phyloP scores from a whole-genome alignment of 768 basidiomycete genomes.

The Boletus insuetus region DNA sequence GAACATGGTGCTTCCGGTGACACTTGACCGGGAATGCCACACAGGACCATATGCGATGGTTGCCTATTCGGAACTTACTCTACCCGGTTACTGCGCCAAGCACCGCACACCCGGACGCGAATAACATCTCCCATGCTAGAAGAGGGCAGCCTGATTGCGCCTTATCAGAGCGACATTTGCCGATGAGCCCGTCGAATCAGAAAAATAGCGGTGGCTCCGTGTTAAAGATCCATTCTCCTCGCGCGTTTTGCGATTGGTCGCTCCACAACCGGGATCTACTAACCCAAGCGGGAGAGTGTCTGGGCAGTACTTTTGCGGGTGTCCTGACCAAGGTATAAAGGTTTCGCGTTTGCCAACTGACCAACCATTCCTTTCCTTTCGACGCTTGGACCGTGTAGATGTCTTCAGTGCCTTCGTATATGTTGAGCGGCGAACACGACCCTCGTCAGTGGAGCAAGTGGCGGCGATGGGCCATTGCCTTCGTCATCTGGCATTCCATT shows the following conservation, averaged over 20 bases:
- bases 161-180: background rate
- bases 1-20: background rate
- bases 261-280: background rate
- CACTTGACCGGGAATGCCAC: background rate
- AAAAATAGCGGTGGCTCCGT: slow-evolving; percentile 13
- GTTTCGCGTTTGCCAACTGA: background rate
- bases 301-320: too few relatives aligned
- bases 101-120: background rate
- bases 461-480: slow-evolving; percentile 27
- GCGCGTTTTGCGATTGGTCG: slow-evolving; percentile 23
- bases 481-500: slow-evolving; percentile 29
- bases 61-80: background rate
- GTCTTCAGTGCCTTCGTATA: slow-evolving; percentile 18
- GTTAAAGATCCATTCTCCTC: background rate
- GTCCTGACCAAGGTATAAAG: slow-evolving; percentile 14
- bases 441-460: slow-evolving; percentile 29
- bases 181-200: slow-evolving; percentile 4
- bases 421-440: slow-evolving; percentile 21
- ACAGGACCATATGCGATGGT: background rate
- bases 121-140: background rate
- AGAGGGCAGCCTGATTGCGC: background rate
- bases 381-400: slow-evolving; percentile 6
- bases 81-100: slow-evolving; percentile 4
- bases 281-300: too few relatives aligned
- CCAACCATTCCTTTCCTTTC: background rate